These are phyloP conservation scores for Penicillium chermesinum DNA, from an alignment of 495 filamentous ascomycete genomes.

Conservation along the genomic window DNA sequence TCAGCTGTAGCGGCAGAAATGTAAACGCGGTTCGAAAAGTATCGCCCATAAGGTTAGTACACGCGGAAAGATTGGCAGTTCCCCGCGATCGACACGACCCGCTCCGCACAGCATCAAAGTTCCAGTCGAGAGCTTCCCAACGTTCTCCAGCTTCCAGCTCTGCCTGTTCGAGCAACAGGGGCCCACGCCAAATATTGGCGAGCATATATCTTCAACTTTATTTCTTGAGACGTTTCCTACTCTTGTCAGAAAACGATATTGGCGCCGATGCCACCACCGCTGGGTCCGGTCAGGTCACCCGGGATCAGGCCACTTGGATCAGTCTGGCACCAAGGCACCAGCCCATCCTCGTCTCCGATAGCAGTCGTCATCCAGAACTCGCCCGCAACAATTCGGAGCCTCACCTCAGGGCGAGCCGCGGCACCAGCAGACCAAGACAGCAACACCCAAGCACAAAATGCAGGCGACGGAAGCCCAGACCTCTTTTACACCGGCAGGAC, in stretches of 20 bases:
- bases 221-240: no score
- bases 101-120: neutral
- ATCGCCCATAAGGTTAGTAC: slow-evolving; percentile 11
- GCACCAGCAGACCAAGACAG: neutral
- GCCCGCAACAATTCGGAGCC: neutral
- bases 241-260: neutral
- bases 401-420: neutral
- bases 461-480: neutral
- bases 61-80: neutral
- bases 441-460: neutral
- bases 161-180: no score
- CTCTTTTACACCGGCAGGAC: neutral
- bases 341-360: neutral
- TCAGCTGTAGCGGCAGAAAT: neutral
- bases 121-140: neutral
- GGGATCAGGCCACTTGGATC: neutral
- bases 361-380: neutral
- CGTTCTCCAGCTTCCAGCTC: neutral
- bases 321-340: neutral
- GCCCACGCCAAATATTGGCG: no score
- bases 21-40: slow-evolving; percentile 6
- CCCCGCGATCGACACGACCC: neutral
- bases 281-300: neutral
- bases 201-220: no score
- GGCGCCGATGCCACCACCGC: neutral